These are phyloP conservation scores for Boletus eberwhitei DNA, from an alignment of 768 basidiomycete species.

Conservation along the genomic window DNA sequence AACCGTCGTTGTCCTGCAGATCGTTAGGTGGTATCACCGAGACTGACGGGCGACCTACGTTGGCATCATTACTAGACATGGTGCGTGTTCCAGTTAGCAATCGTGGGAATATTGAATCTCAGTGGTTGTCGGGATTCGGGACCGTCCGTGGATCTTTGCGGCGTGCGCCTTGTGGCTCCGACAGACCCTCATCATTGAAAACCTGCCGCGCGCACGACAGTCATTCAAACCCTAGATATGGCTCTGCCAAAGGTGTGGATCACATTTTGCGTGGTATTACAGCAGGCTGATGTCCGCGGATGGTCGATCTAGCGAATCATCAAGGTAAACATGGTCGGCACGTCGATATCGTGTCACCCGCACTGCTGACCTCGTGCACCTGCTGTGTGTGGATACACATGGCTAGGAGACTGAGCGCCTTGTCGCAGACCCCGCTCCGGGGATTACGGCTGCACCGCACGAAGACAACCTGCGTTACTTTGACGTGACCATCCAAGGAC, in stretches of 20 bases:
- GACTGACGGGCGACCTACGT: conserved; percentile 13
- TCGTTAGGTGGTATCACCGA: background rate
- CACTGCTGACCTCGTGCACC: conserved; percentile 20
- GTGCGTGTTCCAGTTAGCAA: background rate
- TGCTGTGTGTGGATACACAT: conserved; percentile 7
- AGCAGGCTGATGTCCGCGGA: conserved; percentile 4
- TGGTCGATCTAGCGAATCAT: conserved; percentile 44
- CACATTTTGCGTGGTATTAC: background rate
- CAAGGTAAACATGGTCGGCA: conserved; percentile 36
- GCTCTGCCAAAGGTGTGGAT: conserved; percentile 35
- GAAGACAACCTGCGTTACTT: conserved; percentile 99
- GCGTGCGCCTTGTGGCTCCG: conserved; percentile 2
- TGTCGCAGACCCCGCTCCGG: conserved; percentile 94
- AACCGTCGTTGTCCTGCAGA: conserved; percentile 41
- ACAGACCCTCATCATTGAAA: conserved; percentile 15
- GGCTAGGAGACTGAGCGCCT: conserved; percentile 94
- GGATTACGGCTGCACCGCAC: conserved; percentile 92
- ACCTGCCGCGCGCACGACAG: conserved; percentile 14
- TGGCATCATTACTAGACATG: conserved; percentile 20
- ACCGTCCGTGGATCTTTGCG: background rate
- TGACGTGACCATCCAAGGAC: conserved; percentile 95
- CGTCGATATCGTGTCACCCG: conserved; percentile 16
- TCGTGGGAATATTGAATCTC: conserved; percentile 19
- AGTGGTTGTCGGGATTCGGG: conserved; percentile 17
- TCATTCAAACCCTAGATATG: conserved; percentile 26